Evolutionary conservation across 306 rosid species (phyloP).

Genomic region (Amphicarpaea edgeworthii): DNA sequence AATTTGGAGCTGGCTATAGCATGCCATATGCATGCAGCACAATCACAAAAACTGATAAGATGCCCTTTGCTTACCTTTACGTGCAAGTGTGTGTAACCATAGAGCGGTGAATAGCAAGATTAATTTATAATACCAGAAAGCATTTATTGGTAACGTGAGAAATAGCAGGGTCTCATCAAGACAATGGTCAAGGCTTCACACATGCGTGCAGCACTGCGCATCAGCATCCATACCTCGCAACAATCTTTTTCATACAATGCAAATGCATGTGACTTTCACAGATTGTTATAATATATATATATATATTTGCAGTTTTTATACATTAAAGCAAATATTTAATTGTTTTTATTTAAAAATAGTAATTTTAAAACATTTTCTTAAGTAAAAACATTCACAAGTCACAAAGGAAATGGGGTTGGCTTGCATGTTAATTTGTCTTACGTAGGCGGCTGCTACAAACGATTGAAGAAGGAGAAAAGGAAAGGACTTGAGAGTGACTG

Average conservation of each 20-base stretch:
- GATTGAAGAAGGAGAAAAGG: constrained; percentile 1
- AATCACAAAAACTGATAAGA: constrained; percentile 47
- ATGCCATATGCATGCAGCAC: too few relatives aligned
- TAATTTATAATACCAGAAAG: not conserved
- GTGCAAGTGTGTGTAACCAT: constrained; percentile 14
- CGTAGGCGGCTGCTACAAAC: constrained; percentile 54
- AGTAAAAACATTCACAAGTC: too few relatives aligned
- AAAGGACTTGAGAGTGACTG: constrained; percentile 28
- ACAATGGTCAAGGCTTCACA: constrained; percentile 1
- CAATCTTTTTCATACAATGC: not conserved
- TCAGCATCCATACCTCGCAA: not conserved
- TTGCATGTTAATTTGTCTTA: constrained; percentile 48
- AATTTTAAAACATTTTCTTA: not conserved
- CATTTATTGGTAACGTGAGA: constrained; percentile 44
- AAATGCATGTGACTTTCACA: too few relatives aligned
- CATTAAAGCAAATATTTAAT: too few relatives aligned
- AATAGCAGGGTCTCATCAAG: not conserved
- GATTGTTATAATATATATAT: too few relatives aligned
- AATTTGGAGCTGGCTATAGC: too few relatives aligned
- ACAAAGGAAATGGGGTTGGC: too few relatives aligned
- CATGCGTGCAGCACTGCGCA: constrained; percentile 9
- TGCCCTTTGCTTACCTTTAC: constrained; percentile 26
- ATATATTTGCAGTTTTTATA: too few relatives aligned
- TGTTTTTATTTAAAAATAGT: too few relatives aligned
- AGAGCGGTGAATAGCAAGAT: not conserved